Evolutionary conservation across 2,329 filamentous ascomycete genomes (phyloP).

Genomic region (Arachnopeziza araneosa): DNA sequence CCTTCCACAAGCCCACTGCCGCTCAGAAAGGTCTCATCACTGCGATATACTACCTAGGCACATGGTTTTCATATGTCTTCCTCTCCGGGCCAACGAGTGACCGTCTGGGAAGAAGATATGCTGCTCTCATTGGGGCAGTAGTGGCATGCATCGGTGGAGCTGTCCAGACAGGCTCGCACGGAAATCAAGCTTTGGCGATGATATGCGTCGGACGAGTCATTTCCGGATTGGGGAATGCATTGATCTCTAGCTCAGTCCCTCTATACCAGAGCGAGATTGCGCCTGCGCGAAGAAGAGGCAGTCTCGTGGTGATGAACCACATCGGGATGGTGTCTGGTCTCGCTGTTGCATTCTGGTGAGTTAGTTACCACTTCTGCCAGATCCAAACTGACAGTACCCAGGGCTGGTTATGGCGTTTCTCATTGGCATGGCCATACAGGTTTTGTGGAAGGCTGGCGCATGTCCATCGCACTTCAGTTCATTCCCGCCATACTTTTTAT

Average conservation of each 20-base stretch:
- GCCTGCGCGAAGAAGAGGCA: conserved; percentile 47
- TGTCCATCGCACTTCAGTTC: conserved; percentile 46
- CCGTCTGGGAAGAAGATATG: conserved; percentile 44
- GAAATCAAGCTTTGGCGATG: conserved; percentile 37
- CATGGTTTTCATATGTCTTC: conserved; percentile 49
- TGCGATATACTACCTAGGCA: conserved; percentile 52
- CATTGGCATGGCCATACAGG: conserved; percentile 44
- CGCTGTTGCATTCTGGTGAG: conserved; percentile 48
- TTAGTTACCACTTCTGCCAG: neutral
- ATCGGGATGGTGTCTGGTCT: conserved; percentile 51
- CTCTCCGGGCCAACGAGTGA: conserved; percentile 48
- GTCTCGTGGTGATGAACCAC: conserved; percentile 54
- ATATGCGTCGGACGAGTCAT: conserved; percentile 48
- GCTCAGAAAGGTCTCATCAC: conserved; percentile 47
- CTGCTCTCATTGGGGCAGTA: conserved; percentile 42
- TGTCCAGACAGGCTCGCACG: conserved; percentile 41
- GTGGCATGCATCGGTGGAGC: conserved; percentile 44
- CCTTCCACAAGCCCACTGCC: conserved; percentile 40
- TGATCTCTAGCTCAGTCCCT: conserved; percentile 52
- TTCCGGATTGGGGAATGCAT: conserved; percentile 47
- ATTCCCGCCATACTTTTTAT: conserved; percentile 46
- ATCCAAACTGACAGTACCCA: conserved; percentile 20
- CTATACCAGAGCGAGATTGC: conserved; percentile 54
- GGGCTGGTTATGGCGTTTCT: conserved; percentile 51
- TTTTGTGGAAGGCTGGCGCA: conserved; percentile 46